Evolutionary conservation across 371 early-diverging fungal species (phyloP).

Genomic region (Mucor velutinosus): DNA sequence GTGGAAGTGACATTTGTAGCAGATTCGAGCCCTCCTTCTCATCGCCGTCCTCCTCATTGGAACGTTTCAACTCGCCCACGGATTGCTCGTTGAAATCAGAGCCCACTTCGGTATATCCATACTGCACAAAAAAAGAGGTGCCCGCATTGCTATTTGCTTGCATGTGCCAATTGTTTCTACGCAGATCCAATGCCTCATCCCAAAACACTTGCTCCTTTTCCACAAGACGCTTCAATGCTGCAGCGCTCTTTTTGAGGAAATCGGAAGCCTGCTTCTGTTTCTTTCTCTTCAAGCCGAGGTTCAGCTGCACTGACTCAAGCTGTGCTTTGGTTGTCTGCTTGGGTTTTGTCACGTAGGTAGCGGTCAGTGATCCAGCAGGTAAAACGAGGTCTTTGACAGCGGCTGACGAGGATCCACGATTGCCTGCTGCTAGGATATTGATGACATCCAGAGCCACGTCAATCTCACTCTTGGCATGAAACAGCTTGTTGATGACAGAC

Average conservation of each 20-base stretch:
- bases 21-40: background rate
- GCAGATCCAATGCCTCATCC: slow-evolving; percentile 65
- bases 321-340: slow-evolving; percentile 50
- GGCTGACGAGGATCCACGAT: slow-evolving; percentile 29
- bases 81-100: slow-evolving; percentile 33
- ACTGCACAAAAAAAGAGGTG: slow-evolving; percentile 49
- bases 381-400: slow-evolving; percentile 40
- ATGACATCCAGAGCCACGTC: slow-evolving; percentile 77
- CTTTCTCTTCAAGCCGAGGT: slow-evolving; percentile 68
- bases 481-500: slow-evolving; percentile 46
- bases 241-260: slow-evolving; percentile 58
- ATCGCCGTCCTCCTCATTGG: slow-evolving; percentile 1
- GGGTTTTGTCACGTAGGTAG: slow-evolving; percentile 58
- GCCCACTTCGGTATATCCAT: slow-evolving; percentile 58
- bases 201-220: slow-evolving; percentile 69
- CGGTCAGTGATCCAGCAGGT: slow-evolving; percentile 56
- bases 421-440: slow-evolving; percentile 62
- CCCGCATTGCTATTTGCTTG: slow-evolving; percentile 44
- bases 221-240: slow-evolving; percentile 49
- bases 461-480: slow-evolving; percentile 73
- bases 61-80: slow-evolving; percentile 28
- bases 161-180: slow-evolving; percentile 70
- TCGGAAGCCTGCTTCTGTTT: slow-evolving; percentile 66
- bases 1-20: slow-evolving; percentile 25
- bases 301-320: slow-evolving; percentile 61